Conservation (phyloP, 345 rosid genomes). For the Sonneratia caseolaris region DNA sequence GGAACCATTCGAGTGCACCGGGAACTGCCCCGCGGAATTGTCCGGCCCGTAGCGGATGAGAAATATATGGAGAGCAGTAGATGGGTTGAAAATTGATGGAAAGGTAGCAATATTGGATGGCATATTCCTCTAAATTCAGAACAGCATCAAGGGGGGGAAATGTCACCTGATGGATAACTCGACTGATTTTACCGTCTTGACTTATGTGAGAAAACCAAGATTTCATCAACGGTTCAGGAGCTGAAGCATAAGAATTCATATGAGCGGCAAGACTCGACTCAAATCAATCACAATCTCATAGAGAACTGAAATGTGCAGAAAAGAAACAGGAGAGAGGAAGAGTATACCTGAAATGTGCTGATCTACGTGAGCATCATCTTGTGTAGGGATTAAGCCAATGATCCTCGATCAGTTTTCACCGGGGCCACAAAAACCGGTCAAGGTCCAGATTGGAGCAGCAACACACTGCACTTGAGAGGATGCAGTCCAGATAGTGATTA, state of each 20-base stretch:
- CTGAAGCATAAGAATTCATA: neutral
- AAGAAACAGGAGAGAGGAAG: neutral
- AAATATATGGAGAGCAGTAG: neutral
- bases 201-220: too few relatives aligned
- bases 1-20: slow-evolving; percentile 17
- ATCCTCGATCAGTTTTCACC: neutral
- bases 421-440: neutral
- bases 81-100: neutral
- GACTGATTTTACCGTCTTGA: too few relatives aligned
- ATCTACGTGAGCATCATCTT: neutral
- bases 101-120: neutral
- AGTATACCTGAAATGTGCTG: neutral
- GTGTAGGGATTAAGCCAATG: neutral
- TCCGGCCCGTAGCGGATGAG: slow-evolving; percentile 22
- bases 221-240: too few relatives aligned
- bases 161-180: too few relatives aligned
- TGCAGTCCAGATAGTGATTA: too few relatives aligned
- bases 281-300: too few relatives aligned
- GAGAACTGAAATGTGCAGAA: neutral
- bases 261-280: neutral
- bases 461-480: neutral
- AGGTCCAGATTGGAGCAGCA: neutral
- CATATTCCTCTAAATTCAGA: neutral
- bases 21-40: slow-evolving; percentile 31
- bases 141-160: too few relatives aligned